Evolutionary conservation across 139 green algal species (phyloP).

Genomic region (Chlorella sorokiniana): DNA sequence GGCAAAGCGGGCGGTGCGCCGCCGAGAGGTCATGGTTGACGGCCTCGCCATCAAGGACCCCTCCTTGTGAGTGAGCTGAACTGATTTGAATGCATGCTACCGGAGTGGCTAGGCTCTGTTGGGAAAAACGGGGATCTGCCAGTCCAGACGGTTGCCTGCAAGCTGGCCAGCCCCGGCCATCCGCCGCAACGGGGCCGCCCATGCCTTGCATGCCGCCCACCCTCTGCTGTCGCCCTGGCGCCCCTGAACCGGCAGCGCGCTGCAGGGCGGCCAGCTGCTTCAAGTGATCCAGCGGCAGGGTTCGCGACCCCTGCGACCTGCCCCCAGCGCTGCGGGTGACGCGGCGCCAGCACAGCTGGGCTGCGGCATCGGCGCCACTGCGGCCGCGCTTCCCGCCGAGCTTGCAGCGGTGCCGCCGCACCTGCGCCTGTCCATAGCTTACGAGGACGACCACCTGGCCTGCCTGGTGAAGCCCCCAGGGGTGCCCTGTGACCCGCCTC

Average conservation of each 20-base stretch:
- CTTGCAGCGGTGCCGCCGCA: not conserved
- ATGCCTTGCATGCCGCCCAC: not conserved
- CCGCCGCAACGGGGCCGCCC: too few relatives aligned
- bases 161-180: too few relatives aligned
- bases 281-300: conserved; percentile 26
- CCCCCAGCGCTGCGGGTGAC: too few relatives aligned
- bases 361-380: not conserved
- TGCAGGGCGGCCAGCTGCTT: conserved; percentile 21
- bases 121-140: not conserved
- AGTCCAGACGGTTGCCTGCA: not conserved
- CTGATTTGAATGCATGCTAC: not conserved
- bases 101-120: not conserved
- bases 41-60: conserved; percentile 4
- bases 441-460: conserved; percentile 56
- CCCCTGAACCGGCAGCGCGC: conserved; percentile 19
- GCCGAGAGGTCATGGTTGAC: conserved; percentile 34
- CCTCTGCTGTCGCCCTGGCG: too few relatives aligned
- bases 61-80: not conserved
- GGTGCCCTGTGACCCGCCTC: not conserved
- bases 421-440: conserved; percentile 34
- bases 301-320: not conserved
- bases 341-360: too few relatives aligned
- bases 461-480: conserved; percentile 50
- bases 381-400: too few relatives aligned
- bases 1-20: conserved; percentile 34